A percentile compares a stretch with the other conserved stretches of the same genome.
These are phyloP conservation scores for Cadophora sp. DNA, from an alignment of 2,329 filamentous ascomycete species.

Conservation along the genomic window DNA sequence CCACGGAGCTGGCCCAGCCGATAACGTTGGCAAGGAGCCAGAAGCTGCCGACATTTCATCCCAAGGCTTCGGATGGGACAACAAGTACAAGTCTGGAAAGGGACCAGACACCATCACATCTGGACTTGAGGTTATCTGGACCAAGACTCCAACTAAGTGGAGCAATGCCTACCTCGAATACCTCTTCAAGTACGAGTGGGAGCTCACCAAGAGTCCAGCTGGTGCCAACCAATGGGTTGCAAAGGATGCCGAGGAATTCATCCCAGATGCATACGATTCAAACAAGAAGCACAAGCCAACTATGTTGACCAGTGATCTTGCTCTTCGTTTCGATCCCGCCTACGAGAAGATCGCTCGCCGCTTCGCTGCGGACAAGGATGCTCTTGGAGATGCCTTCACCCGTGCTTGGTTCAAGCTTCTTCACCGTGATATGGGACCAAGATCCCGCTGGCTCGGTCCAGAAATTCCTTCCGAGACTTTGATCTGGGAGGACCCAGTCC, in stretches of 20 bases:
- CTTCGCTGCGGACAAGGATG: constrained; percentile 71
- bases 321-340: constrained; percentile 72
- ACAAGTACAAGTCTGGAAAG: constrained; percentile 68
- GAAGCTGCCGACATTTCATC: constrained; percentile 67
- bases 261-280: constrained; percentile 74
- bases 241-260: constrained; percentile 69
- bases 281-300: constrained; percentile 76
- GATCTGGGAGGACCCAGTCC: constrained; percentile 79
- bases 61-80: constrained; percentile 78
- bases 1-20: constrained; percentile 71
- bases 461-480: constrained; percentile 74
- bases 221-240: constrained; percentile 81
- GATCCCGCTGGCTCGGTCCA: constrained; percentile 73
- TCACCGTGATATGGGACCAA: constrained; percentile 80
- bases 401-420: constrained; percentile 85
- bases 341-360: constrained; percentile 79
- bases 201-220: constrained; percentile 75
- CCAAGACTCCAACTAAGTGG: constrained; percentile 77
- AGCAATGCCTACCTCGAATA: constrained; percentile 77
- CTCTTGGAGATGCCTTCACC: constrained; percentile 73
- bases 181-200: constrained; percentile 81
- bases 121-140: constrained; percentile 82
- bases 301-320: constrained; percentile 79
- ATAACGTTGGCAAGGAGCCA: constrained; percentile 72
- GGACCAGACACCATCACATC: constrained; percentile 77